Evolutionary conservation across 2,329 filamentous ascomycete species (phyloP), one percentile per base, ranked within the genome.

Genomic region (Colletotrichum caudatum): DNA sequence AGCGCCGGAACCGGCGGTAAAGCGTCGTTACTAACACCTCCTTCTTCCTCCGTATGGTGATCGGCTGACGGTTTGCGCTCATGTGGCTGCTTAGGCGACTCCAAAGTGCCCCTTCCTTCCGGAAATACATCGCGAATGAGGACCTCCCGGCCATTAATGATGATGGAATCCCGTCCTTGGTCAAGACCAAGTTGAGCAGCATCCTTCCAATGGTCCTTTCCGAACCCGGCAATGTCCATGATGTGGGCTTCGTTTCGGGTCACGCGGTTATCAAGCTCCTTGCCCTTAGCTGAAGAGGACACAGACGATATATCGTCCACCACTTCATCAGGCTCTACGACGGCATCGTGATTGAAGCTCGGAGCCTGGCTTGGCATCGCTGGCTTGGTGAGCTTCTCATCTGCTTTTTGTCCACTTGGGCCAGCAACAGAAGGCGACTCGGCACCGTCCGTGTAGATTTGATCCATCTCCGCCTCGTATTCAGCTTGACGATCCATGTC

Each of bases 331-430:
- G 64, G 86, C 66, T 89, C 86, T 81, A 80, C 77, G 73, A 91
- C 88, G 16, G 92, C 88, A 78, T 94, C 92, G 75, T 94, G 91
- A 75, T 95, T 95, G 82, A 94, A 93, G 78, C 92, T 94, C 69
- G 78, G 57, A 26, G 64, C 54, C n/a, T 72, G 70, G 14, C 23
- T 51, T 37, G 59, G 65, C 20, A 71, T 39, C 18, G 29, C 16
- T 18, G 67, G 70, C 29, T 69, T 69, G 26, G n/a, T 4, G 12
- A 54, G 23, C 37, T 41, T 60, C 9, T 48, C 58, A 3, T 48
- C 57, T 20, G 44, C 51, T 12, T 64, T 70, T 20, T 54, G 58
- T 26, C 44, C 65, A 44, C 72, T 74, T 57, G 70, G 53, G 20
- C 66, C 59, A 2, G 72, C 58, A 26, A 60, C 57, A 35, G 51